Percentiles rank a stretch among this genome's conserved stretches.
These are phyloP conservation scores for Colletotrichum tropicicola DNA, from an alignment of 2,329 filamentous ascomycete genomes.

Conservation along the genomic window DNA sequence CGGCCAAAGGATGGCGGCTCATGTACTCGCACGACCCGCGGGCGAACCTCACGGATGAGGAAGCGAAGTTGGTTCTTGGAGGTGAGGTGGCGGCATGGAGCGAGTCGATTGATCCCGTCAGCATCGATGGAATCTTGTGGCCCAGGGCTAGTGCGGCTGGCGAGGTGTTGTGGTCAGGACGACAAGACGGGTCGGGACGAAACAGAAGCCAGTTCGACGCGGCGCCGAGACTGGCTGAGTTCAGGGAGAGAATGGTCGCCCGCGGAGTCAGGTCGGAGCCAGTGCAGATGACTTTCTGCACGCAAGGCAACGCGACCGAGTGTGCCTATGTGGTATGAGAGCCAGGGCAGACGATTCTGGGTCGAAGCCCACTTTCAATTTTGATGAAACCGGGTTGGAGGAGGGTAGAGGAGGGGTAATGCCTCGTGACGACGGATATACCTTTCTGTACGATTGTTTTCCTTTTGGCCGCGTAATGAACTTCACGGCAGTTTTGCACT, in stretches of 20 bases:
- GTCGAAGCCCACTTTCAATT: too few species aligned
- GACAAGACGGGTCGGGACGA: slow-evolving; percentile 69
- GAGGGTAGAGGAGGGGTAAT: too few species aligned
- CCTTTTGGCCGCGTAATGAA: too few species aligned
- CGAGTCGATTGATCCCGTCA: slow-evolving; percentile 80
- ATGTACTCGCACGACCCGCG: slow-evolving; percentile 84
- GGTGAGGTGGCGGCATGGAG: slow-evolving; percentile 86
- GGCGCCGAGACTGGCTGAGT: slow-evolving; percentile 74
- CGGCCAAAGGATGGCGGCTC: slow-evolving; percentile 82
- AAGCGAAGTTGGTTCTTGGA: slow-evolving; percentile 76
- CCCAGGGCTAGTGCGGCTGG: slow-evolving; percentile 77
- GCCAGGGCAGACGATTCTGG: background rate
- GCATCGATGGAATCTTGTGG: slow-evolving; percentile 81
- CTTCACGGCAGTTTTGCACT: too few species aligned
- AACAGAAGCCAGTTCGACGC: slow-evolving; percentile 79
- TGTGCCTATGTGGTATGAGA: slow-evolving; percentile 22
- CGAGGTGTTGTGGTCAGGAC: slow-evolving; percentile 84
- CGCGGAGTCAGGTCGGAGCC: slow-evolving; percentile 71
- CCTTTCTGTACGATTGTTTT: too few species aligned
- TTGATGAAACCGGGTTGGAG: too few species aligned
- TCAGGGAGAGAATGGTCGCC: slow-evolving; percentile 78
- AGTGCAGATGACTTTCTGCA: slow-evolving; percentile 79
- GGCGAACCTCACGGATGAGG: slow-evolving; percentile 65
- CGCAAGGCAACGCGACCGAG: slow-evolving; percentile 58
- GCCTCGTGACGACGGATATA: too few species aligned